Conservation (phyloP, 345 rosid genomes). For the Rhodamnia rubescens region DNA sequence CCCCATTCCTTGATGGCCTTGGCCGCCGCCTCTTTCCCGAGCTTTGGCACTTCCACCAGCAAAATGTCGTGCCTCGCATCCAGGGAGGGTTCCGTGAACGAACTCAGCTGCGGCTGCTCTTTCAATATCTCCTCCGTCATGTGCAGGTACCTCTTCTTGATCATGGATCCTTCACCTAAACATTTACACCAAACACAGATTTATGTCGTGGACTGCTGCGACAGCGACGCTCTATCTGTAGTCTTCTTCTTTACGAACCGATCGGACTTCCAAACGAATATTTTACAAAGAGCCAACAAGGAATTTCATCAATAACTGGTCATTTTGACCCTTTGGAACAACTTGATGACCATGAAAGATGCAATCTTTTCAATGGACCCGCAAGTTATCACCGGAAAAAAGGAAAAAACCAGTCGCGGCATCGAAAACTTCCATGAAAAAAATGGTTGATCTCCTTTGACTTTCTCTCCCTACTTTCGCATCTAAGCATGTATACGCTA, state of each 20-base stretch:
- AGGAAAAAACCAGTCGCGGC: neutral
- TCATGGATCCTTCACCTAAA: conserved; percentile 39
- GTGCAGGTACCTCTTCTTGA: conserved; percentile 34
- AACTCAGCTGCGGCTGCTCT: conserved; percentile 39
- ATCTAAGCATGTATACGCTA: neutral
- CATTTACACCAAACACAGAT: neutral
- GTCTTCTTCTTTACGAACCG: neutral
- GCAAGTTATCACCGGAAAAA: neutral
- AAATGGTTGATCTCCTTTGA: neutral
- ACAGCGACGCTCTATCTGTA: neutral
- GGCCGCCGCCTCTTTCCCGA: conserved; percentile 63
- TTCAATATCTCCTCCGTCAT: conserved; percentile 49
- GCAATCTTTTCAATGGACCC: neutral
- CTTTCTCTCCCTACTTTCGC: neutral
- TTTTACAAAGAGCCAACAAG: too few relatives aligned
- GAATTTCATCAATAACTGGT: too few relatives aligned
- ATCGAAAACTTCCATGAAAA: neutral
- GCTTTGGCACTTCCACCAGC: conserved; percentile 57
- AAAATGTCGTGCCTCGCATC: conserved; percentile 62
- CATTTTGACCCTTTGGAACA: too few relatives aligned
- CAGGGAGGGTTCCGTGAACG: conserved; percentile 55
- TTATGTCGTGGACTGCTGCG: neutral
- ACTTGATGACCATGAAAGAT: neutral
- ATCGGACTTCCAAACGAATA: neutral
- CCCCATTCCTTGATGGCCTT: conserved; percentile 68